A percentile compares a stretch with the other conserved stretches of the same genome.
phyloP scores from a whole-genome alignment of 371 early-diverging fungal species.

The Lichtheimia ramosa region DNA sequence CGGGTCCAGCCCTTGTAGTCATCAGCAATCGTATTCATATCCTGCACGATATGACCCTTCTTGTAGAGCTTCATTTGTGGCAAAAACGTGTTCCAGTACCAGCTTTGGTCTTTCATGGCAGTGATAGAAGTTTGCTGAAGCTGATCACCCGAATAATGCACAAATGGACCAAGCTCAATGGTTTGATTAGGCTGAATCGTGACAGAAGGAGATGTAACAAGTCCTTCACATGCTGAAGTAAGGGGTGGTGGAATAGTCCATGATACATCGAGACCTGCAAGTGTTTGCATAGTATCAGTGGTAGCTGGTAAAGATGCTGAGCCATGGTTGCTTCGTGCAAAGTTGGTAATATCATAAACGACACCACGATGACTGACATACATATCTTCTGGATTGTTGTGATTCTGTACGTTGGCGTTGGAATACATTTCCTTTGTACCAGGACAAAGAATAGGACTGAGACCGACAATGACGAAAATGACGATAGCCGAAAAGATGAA shows the following conservation, averaged over 20 bases:
- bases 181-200: slow-evolving; percentile 35
- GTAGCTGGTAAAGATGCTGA: slow-evolving; percentile 42
- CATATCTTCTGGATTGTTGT: slow-evolving; percentile 46
- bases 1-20: slow-evolving; percentile 50
- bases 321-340: slow-evolving; percentile 58
- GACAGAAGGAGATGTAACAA: slow-evolving; percentile 43
- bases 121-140: slow-evolving; percentile 20
- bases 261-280: slow-evolving; percentile 70
- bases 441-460: slow-evolving; percentile 91
- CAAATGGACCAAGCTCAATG: slow-evolving; percentile 24
- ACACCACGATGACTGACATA: slow-evolving; percentile 71
- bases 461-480: slow-evolving; percentile 87
- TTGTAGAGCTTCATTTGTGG: slow-evolving; percentile 64
- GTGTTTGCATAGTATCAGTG: slow-evolving; percentile 57
- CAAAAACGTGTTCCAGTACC: slow-evolving; percentile 69
- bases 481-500: slow-evolving; percentile 75
- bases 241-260: slow-evolving; percentile 75
- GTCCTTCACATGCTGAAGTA: slow-evolving; percentile 55
- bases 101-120: slow-evolving; percentile 41
- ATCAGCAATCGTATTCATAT: slow-evolving; percentile 38
- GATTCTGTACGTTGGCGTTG: slow-evolving; percentile 42
- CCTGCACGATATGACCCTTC: slow-evolving; percentile 67
- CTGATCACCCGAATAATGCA: slow-evolving; percentile 46
- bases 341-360: slow-evolving; percentile 69
- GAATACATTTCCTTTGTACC: slow-evolving; percentile 67